Evolutionary conservation across 2,329 filamentous ascomycete genomes (phyloP).

Genomic region (Colletotrichum falcatum): DNA sequence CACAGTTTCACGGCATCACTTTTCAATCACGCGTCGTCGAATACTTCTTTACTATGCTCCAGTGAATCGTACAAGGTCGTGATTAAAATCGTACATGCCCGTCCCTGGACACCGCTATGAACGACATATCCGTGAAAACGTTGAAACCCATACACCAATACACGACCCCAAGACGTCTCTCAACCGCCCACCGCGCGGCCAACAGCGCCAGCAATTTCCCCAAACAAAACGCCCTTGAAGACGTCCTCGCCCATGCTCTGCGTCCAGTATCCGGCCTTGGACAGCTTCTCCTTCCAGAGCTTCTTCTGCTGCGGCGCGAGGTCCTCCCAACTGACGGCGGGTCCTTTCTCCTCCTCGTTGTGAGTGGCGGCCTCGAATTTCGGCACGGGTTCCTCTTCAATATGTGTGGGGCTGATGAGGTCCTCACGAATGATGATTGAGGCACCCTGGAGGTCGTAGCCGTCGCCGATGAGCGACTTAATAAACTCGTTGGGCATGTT

Average conservation of each 20-base stretch:
- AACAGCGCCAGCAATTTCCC: conserved; percentile 74
- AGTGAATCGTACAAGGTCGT: conserved; percentile 28
- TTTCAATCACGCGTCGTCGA: not conserved
- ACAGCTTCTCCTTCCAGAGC: conserved; percentile 77
- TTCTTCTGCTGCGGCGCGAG: conserved; percentile 71
- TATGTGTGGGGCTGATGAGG: conserved; percentile 39
- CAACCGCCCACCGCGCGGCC: conserved; percentile 58
- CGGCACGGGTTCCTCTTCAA: conserved; percentile 42
- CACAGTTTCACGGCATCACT: not conserved
- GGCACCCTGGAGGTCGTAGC: conserved; percentile 48
- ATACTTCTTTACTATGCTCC: not conserved
- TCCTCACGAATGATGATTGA: conserved; percentile 56
- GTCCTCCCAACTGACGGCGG: conserved; percentile 78
- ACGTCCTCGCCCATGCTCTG: conserved; percentile 81
- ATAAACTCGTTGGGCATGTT: conserved; percentile 49
- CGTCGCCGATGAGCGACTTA: conserved; percentile 53
- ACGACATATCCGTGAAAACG: conserved; percentile 30
- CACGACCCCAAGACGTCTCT: not conserved
- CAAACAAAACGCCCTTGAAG: conserved; percentile 82
- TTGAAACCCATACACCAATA: not conserved
- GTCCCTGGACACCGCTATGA: conserved; percentile 1
- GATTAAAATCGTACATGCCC: conserved; percentile 30
- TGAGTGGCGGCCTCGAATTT: conserved; percentile 58
- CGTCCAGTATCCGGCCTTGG: conserved; percentile 81
- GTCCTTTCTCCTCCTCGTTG: conserved; percentile 59